Evolutionary conservation across 176 grass and related monocot genomes (phyloP), one percentile per base, ranked within the genome.

Genomic region (Panicum miliaceum): DNA sequence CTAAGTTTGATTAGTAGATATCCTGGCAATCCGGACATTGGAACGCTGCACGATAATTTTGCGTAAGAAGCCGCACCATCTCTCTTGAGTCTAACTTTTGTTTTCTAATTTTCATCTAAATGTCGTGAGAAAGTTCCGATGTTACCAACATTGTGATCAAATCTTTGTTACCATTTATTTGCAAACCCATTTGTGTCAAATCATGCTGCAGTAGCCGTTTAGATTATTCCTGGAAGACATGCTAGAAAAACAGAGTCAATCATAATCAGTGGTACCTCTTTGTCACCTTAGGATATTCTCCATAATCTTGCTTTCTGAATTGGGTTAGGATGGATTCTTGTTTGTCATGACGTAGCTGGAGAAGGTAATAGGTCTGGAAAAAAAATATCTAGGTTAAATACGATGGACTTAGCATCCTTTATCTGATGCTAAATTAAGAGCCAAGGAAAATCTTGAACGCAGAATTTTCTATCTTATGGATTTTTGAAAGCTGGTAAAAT

Each of bases 31-130:
- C 91, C 94, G 47, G 87, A 97, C 86, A 89, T 94, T 61, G 75
- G 78, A 86, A 97, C 91, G 12, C 75, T 97, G 65, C 94, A 97
- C 73, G 91, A 97, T 45, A 97, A 97, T 79, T 94, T 97, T 75
- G 71, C 60, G 92, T 94, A 87, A 94, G 84, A 78, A 77, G 38
- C 13, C 0, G n/a, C 22, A 38, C 4, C 2, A 0, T 84, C 87
- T 77, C 18, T 51, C 79, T 51, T 73, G 7, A 47, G 7, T 62
- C 66, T 69, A 5, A 23, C 37, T 4, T 2, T 41, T 6, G 22
- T 66, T 12, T 42, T 12, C 2, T 68, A 41, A 14, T 76, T 26
- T 13, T 5, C n/a, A 71, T 76, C 62, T 46, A 22, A 56, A 59
- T 48, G 85, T 62, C 12, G 12, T 42, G 2, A 43, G 68, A 73